Conservation (phyloP, 2,329 filamentous ascomycete species). For the Balansia obtecta region DNA sequence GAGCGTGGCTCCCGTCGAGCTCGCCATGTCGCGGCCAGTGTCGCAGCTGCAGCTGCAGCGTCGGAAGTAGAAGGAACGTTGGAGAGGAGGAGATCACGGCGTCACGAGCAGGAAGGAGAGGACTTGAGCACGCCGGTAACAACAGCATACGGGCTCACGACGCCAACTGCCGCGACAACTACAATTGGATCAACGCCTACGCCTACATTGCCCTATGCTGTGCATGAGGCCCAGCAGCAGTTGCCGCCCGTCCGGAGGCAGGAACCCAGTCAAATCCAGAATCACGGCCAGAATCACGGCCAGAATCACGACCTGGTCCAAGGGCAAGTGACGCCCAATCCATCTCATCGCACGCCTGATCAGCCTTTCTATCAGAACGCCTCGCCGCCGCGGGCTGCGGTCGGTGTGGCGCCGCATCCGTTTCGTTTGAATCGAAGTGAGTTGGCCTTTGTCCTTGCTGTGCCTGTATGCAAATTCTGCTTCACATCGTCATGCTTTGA, state of each 20-base stretch:
- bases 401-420: slow-evolving; percentile 21
- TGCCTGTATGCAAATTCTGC: neutral
- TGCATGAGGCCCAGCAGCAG: neutral
- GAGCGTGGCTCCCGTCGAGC: slow-evolving; percentile 18
- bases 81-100: neutral
- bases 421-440: slow-evolving; percentile 26
- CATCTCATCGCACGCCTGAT: slow-evolving; percentile 11
- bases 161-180: neutral
- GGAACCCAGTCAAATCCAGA: slow-evolving; percentile 5
- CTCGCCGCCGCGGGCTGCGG: slow-evolving; percentile 9
- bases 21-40: slow-evolving; percentile 16
- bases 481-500: neutral
- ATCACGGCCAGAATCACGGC: slow-evolving; percentile 1
- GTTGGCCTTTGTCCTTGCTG: slow-evolving; percentile 7
- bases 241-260: slow-evolving; percentile 3
- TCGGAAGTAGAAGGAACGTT: neutral
- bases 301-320: too few species aligned
- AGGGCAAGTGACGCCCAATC: slow-evolving; percentile 7
- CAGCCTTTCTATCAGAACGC: slow-evolving; percentile 3
- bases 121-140: neutral
- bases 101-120: neutral
- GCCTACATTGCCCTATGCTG: neutral
- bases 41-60: neutral
- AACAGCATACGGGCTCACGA: neutral
- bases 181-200: neutral